Percentiles rank a stretch among this genome's conserved stretches.
These are phyloP conservation scores for Moniliella sp. DNA, from an alignment of 1,284 basidiomycete genomes.

Conservation along the genomic window DNA sequence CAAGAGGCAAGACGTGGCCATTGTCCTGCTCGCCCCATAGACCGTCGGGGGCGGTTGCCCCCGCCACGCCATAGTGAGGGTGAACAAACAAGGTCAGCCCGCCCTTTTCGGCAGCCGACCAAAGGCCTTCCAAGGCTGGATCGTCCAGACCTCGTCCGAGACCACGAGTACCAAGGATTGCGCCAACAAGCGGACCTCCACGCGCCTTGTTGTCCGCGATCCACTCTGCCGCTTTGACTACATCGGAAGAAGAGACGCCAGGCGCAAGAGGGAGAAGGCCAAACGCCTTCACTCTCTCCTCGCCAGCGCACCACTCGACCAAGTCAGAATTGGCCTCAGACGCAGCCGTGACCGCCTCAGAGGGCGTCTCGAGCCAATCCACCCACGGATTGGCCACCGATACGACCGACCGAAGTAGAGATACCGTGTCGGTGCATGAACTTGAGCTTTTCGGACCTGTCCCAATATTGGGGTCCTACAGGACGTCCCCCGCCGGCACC, in stretches of 20 bases:
- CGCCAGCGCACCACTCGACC: no score
- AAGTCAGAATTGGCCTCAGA: no score
- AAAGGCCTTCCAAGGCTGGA: constrained; percentile 46
- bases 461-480: constrained; percentile 54
- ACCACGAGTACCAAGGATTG: constrained; percentile 60
- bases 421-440: constrained; percentile 60
- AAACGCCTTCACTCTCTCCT: no score
- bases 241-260: no score
- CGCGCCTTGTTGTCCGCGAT: no score
- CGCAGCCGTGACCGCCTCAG: no score
- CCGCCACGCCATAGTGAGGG: constrained; percentile 7
- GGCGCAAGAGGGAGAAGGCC: not conserved
- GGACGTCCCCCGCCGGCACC: constrained; percentile 48
- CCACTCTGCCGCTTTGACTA: no score
- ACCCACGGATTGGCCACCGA: constrained; percentile 65
- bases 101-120: constrained; percentile 39
- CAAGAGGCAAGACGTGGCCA: constrained; percentile 62
- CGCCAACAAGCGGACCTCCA: no score
- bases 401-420: constrained; percentile 36
- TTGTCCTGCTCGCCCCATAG: constrained; percentile 51
- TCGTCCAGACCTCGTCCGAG: constrained; percentile 60
- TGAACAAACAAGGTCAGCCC: constrained; percentile 8
- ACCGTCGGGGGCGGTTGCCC: constrained; percentile 3
- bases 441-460: constrained; percentile 49
- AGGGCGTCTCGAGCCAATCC: no score